Conservation (phyloP, 1,284 basidiomycete species). For the Ustilago hordei region DNA sequence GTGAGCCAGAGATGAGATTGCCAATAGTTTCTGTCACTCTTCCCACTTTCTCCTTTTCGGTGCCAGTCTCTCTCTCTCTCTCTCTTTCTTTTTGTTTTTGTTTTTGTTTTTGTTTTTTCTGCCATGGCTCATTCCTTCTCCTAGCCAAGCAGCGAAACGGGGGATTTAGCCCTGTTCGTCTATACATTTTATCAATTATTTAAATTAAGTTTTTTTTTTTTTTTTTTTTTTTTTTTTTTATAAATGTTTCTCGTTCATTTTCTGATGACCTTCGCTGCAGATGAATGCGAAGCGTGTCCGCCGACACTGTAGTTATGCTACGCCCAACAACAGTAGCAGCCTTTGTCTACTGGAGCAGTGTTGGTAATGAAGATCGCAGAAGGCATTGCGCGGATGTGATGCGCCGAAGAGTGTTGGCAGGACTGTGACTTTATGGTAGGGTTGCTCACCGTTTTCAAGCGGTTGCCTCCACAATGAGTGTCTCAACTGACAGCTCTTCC, state of each 20-base stretch:
- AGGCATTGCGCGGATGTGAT: neutral
- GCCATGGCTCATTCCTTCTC: neutral
- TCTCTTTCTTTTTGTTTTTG: neutral
- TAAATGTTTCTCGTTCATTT: neutral
- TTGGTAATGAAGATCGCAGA: neutral
- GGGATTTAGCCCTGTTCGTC: neutral
- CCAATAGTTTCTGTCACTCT: neutral
- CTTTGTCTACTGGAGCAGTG: neutral
- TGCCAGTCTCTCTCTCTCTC: neutral
- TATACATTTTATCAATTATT: neutral
- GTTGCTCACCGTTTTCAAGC: neutral
- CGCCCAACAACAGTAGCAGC: neutral
- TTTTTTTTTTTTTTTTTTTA: too few species aligned
- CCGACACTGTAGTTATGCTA: neutral
- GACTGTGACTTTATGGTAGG: neutral
- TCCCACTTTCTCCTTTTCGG: neutral
- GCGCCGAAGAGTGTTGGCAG: neutral
- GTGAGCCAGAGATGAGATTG: slow-evolving; percentile 1
- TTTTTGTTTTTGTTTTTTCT: too few species aligned
- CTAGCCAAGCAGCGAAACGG: neutral
- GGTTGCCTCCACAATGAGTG: slow-evolving; percentile 1
- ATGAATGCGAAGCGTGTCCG: neutral
- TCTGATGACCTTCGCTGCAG: neutral
- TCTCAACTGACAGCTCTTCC: neutral
- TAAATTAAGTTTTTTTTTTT: too few species aligned